Evolutionary conservation across 768 basidiomycete genomes (phyloP), one percentile per base, ranked within the genome.

Genomic region (Hygrocybe punicea): DNA sequence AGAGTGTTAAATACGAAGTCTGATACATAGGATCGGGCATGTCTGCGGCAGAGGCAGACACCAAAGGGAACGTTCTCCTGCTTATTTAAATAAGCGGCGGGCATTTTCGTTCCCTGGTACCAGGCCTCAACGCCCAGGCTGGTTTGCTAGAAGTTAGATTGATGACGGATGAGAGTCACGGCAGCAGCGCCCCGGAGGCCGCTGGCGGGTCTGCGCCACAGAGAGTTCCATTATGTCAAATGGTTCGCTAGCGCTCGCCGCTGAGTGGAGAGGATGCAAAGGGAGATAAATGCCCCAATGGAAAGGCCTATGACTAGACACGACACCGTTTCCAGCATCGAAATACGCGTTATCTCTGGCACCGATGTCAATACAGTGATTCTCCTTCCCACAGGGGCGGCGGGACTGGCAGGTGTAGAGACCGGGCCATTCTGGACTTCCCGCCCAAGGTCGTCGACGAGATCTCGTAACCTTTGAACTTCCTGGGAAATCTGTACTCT

Each of bases 271-370:
- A 81, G 60, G 58, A 81, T 67, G 61, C 76, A 83, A 29, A 84
- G 70, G 17, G 84, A 78, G 62, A 84, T 72, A 61, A 83, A 79
- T 23, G 83, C 76, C 42, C 84, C 84, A 46, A 84, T 69, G 49
- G 87, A 71, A 62, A 87, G 82, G 36, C 85, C 86, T 19, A 84
- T 78, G 55, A 82, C 66, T 51, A 81, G 67, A 63, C 76, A 78
- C 48, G 80, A 80, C 51, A 78, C 77, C 46, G 75, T 72, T 58
- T 69, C 61, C 39, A 61, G 19, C 3, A 53, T 57, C 34, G 69
- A 69, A 60, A 62, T 65, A 36, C 66, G 56, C 46, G 59, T 65
- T 35, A 39, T 49, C 51, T 60, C 61, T 51, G 53, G 64, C 6
- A 11, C 21, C 16, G 44, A 45, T 34, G 24, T 10, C 13, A 34